Base-by-base conservation (phyloP, 306 rosid genomes). In the Quercus robur region DNA sequence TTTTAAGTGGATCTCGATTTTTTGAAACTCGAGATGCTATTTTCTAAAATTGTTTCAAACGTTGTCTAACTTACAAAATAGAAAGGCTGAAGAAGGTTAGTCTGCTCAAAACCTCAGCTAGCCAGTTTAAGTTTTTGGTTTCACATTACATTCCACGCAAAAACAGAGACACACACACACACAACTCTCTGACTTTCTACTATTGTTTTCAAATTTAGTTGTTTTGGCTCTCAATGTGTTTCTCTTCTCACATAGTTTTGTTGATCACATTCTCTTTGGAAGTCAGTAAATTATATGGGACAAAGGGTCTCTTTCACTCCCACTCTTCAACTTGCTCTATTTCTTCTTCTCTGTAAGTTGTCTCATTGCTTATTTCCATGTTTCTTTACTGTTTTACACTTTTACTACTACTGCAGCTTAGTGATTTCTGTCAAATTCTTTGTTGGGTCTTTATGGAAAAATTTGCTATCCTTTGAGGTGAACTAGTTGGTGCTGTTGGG, bases 301-400 rank as follows among this genome's bases (percentile, higher is more conserved):
- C 56, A 56, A 58, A 46, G 64, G 70, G 80, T 56, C 74, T 83
- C 75, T 64, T 56, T 13, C 73, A 18, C 73, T 77, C 80, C 30
- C 72, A 11, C 81, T 38, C 83, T 85, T 75, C 85, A 55, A 9
- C 77, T 81, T 77, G 33, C 81, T 52, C 58, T 83, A 5, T 74
- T 77, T 77, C 78, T 83, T 28, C 75, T 83, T 75, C 78, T 83
- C 30, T 52, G 89, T 89, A 83, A 76, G 92, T 33, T 77, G 33
- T 61, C 74, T 31, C 41, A 52, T 38, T 20, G 71, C n/a, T 80
- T 75, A 6, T 35, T 75, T 70, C 1, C 63, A 30, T 30, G 55
- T 26, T 55, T 77, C 82, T 30, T 67, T 30, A 58, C 30, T 70
- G 12, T 76, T 35, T 38, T 38, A 38, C 44, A 38, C 44, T 38